Base-by-base conservation (phyloP, 345 rosid species). In the Euphorbia lathyris region DNA sequence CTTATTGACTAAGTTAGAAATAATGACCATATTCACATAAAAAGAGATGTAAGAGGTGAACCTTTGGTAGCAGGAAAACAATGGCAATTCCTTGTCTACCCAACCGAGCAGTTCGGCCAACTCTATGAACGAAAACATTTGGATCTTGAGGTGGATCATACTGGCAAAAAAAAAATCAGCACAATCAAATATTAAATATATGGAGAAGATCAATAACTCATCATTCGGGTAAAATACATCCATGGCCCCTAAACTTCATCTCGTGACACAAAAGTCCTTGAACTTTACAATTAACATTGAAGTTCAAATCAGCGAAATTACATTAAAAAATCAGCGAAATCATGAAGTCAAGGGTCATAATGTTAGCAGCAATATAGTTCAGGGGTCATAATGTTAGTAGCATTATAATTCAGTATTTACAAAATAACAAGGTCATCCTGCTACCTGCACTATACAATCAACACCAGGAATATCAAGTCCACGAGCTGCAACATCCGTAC, bases 61-160 rank as follows among this genome's bases (percentile, higher is more conserved):
- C 97, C 98, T 90, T 89, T 30, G 92, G 94, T 32, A 86, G 72
- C 59, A 95, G 81, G 71, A 92, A 86, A 57, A 86, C 89, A 43
- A 90, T 78, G 19, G 96, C 83, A 67, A 66, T 83, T 71, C 99
- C 98, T 81, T 90, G 83, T 79, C 86, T 85, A 67, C 98, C 97
- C 82, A 92, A 63, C 51, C 96, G 83, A 80, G 98, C 99, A 80
- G 96, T 87, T 81, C 96, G 84, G 16, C 98, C 99, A 10, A 88
- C 98, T 67, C 99, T 85, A 72, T 95, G 99, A 75, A 85, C 53
- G 81, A 95, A 95, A 73, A 90, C 91, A 79, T 85, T 87, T 53
- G 97, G 94, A 83, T 92, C 94, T 77, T 95, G 97, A 32, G 97
- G 97, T 50, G 98, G 97, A 70, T 95, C 98, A 78, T 85, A 92